Evolutionary conservation across 768 basidiomycete species (phyloP), one percentile per base, ranked within the genome.

Genomic region (Russula vinacea): DNA sequence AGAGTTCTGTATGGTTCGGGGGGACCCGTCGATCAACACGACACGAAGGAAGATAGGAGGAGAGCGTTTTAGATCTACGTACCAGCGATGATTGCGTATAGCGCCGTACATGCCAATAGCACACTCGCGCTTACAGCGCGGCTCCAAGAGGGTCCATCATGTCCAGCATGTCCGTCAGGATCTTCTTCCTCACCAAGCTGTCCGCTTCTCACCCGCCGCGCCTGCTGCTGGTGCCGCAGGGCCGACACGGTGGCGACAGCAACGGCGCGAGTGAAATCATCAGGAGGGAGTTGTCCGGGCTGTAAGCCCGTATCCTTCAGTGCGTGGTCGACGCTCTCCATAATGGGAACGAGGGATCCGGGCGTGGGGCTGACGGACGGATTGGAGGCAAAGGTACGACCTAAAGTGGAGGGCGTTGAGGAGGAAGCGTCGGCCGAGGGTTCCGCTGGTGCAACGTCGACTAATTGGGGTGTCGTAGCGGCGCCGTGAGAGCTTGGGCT

Each of bases 41-140:
- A 29, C 14, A 17, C 47, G 47, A 29, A 50, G 3, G 4, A 16
- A 4, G 14, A 9, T 22, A 33, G 2, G 54, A 13, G 39, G 35
- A 49, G 60, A 24, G 35, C 22, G 22, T 1, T 22, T 16, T 19
- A n/a, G 16, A 51, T 13, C 51, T 35, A 79, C 88, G 59, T 70
- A 96, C 96, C 96, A 53, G 97, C 97, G 71, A 99, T 98, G 62
- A 92, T 72, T 19, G 97, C 96, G 77, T 98, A 99, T 19, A 98
- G 77, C 2, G 89, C 87, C 0, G 97, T 99, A 72, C 97, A 98
- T 0, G 76, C 83, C 64, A 99, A 76, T 65, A 98, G 73, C 1
- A 99, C 96, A 65, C 88, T 94, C 5, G 94, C 90, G 75, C 93
- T 96, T 17, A 88, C 88, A 5, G 80, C 82, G 57, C 97, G 81